phyloP scores from a whole-genome alignment of 2,329 filamentous ascomycete genomes.

The Fonsecaea pedrosoi region DNA sequence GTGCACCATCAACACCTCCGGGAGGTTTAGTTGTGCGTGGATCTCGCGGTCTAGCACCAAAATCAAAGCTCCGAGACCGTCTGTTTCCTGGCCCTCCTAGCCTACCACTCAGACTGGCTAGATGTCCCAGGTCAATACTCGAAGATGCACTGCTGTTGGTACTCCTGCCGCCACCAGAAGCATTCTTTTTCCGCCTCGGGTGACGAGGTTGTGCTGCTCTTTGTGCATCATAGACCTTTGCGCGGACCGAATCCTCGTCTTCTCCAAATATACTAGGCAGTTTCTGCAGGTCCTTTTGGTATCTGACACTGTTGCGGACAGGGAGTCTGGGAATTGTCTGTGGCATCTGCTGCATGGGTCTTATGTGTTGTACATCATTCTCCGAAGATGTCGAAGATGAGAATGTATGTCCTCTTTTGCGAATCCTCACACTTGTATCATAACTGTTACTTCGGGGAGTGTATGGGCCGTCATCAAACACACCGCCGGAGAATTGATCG shows the following conservation, averaged over 20 bases:
- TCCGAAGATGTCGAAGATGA: slow-evolving; percentile 67
- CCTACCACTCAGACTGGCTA: slow-evolving; percentile 34
- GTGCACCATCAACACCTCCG: slow-evolving; percentile 69
- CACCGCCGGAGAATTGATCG: slow-evolving; percentile 72
- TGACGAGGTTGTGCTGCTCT: slow-evolving; percentile 40
- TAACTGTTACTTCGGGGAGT: slow-evolving; percentile 37
- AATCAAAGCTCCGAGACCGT: slow-evolving; percentile 56
- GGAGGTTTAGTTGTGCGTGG: slow-evolving; percentile 15
- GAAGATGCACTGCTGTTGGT: slow-evolving; percentile 79
- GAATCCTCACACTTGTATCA: slow-evolving; percentile 43
- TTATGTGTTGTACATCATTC: slow-evolving; percentile 50
- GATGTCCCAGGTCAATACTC: slow-evolving; percentile 73
- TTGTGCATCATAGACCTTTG: slow-evolving; percentile 46
- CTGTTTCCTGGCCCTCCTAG: slow-evolving; percentile 42
- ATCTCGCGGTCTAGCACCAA: slow-evolving; percentile 47
- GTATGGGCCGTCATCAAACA: slow-evolving; percentile 36
- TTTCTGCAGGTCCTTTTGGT: slow-evolving; percentile 54
- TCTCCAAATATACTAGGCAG: slow-evolving; percentile 67
- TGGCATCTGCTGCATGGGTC: slow-evolving; percentile 47
- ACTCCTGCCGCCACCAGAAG: slow-evolving; percentile 57
- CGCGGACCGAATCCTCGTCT: slow-evolving; percentile 50
- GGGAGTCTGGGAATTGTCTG: slow-evolving; percentile 28
- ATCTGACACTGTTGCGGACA: slow-evolving; percentile 42
- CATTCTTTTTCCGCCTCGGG: slow-evolving; percentile 53
- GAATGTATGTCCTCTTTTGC: slow-evolving; percentile 65